phyloP scores from a whole-genome alignment of 2,329 filamentous ascomycete genomes.

The Penicillium sp. region DNA sequence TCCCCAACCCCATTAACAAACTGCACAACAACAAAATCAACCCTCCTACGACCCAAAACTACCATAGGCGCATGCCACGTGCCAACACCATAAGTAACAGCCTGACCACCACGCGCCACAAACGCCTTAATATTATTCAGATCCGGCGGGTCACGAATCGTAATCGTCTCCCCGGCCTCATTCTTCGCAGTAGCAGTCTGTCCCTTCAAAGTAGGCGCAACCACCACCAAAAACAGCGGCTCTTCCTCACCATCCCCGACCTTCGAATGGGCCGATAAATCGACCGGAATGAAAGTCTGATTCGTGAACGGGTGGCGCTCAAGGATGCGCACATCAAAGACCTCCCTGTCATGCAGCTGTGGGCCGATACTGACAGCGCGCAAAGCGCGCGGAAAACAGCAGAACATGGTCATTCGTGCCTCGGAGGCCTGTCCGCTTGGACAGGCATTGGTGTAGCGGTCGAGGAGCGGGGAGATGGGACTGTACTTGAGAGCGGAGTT shows the following conservation, averaged over 20 bases:
- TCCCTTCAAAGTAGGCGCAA: constrained; percentile 70
- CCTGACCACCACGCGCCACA: constrained; percentile 71
- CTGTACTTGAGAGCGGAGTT: constrained; percentile 84
- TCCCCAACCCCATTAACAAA: constrained; percentile 76
- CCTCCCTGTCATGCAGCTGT: constrained; percentile 12
- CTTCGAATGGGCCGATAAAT: constrained; percentile 41
- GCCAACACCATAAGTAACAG: constrained; percentile 85
- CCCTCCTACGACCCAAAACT: constrained; percentile 65
- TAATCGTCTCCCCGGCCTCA: constrained; percentile 22
- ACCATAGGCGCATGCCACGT: constrained; percentile 99
- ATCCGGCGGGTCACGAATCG: constrained; percentile 63
- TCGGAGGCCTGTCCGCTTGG: constrained; percentile 45
- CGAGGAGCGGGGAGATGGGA: constrained; percentile 69
- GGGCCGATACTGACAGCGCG: constrained; percentile 24
- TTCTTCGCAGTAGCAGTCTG: constrained; percentile 36
- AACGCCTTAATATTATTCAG: constrained; percentile 70
- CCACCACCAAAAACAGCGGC: constrained; percentile 72
- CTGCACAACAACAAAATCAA: constrained; percentile 89
- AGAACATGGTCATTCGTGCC: constrained; percentile 82
- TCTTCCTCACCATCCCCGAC: constrained; percentile 27
- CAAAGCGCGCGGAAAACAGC: constrained; percentile 68
- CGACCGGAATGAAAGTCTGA: constrained; percentile 85
- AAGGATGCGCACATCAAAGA: constrained; percentile 69
- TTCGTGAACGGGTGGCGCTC: constrained; percentile 93
- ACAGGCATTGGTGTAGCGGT: constrained; percentile 65